These are phyloP conservation scores for Psilocybe mexicana DNA, from an alignment of 1,284 basidiomycete genomes.

Conservation along the genomic window DNA sequence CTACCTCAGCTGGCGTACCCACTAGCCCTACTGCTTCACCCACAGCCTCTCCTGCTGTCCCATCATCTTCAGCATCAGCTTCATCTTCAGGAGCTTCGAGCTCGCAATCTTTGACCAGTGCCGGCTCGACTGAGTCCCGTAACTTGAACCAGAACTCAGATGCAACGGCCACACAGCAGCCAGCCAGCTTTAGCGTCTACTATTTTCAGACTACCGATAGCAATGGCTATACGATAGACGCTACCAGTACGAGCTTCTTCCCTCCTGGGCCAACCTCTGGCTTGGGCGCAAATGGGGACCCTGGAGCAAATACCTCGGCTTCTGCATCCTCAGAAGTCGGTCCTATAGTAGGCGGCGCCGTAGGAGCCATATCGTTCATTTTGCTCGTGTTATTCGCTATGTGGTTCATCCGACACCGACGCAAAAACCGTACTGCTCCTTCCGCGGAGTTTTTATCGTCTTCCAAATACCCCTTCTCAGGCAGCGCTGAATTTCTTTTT, in stretches of 20 bases:
- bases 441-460: conserved; percentile 47
- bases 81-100: background rate
- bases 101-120: background rate
- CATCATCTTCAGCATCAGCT: background rate
- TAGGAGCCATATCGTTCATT: conserved; percentile 23
- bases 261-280: conserved; percentile 1
- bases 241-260: background rate
- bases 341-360: conserved; percentile 25
- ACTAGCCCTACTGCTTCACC: background rate
- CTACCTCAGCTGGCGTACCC: background rate
- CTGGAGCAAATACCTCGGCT: background rate
- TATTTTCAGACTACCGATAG: background rate
- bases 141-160: background rate
- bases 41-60: background rate
- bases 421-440: conserved; percentile 41
- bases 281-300: conserved; percentile 2
- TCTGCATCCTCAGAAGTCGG: conserved; percentile 14
- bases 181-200: background rate
- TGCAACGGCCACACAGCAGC: background rate
- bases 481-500: conserved; percentile 11
- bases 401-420: conserved; percentile 19
- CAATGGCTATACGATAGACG: conserved; percentile 1
- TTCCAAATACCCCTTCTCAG: conserved; percentile 12
- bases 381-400: conserved; percentile 18
- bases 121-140: background rate